Base-by-base conservation (phyloP, 306 rosid species). In the Castanea sativa region DNA sequence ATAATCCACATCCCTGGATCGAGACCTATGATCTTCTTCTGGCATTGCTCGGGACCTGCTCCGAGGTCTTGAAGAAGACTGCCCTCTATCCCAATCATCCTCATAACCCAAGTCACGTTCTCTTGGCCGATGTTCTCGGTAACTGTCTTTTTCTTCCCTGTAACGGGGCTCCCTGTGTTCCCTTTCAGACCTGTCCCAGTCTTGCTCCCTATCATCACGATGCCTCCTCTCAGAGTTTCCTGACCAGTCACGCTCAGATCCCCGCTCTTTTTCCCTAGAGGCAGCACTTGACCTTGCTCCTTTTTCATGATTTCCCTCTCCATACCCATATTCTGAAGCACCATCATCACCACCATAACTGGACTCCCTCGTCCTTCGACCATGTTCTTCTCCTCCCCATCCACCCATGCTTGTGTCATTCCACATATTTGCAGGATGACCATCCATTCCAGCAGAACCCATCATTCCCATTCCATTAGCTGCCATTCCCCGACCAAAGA, bases 41-140 rank as follows among this genome's bases (percentile, higher is more conserved):
- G 78, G 90, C 33, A 67, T 30, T 30, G 79, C 74, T 20, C 85
- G 77, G 5, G 87, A 78, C 82, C 83, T 84, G 83, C 86, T 84
- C 29, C 77, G 82, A 76, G 84, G 79, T 79, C 84, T 83, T 19
- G 88, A 87, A 29, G 89, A 86, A 75, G 83, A 74, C 30, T 76
- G 84, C 49, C 88, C 90, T 51, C 84, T 75, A 55, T 87, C 86
- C 86, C 88, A 76, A n/a, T 87, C 90, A 87, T 87, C 88, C 8
- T 87, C 88, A 73, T 81, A 68, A 27, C 69, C 86, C 51, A 29
- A 23, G 0, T 86, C 87, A 78, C 83, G 87, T n/a, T 86, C 89
- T 67, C 85, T 80, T 15, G 73, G 83, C 58, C 82, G 87, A 81
- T 83, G 85, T 12, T 83, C 89, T 73, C 81, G 78, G 69, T 80